Evolutionary conservation across 2,329 filamentous ascomycete genomes (phyloP).

Genomic region (Cladophialophora immunda): DNA sequence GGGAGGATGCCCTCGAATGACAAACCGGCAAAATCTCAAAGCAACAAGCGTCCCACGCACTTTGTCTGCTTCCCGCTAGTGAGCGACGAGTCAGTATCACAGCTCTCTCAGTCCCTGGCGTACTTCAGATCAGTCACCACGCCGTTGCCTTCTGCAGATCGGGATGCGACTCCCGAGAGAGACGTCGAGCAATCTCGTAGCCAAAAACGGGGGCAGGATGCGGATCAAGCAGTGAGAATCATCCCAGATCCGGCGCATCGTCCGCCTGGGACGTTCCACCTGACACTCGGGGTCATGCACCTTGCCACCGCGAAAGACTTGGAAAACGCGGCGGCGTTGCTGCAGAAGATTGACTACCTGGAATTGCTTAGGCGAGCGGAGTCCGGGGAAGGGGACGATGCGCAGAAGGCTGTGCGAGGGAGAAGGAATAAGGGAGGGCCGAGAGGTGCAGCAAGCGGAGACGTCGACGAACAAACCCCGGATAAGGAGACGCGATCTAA

Average conservation of each 20-base stretch:
- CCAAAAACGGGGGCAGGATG: not conserved
- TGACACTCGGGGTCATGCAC: constrained; percentile 88
- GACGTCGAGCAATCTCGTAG: not conserved
- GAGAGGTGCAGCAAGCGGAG: not conserved
- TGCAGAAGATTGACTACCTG: constrained; percentile 57
- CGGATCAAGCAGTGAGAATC: constrained; percentile 41
- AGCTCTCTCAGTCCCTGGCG: constrained; percentile 70
- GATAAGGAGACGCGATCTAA: not conserved
- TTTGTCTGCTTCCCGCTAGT: constrained; percentile 67
- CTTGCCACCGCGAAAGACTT: constrained; percentile 64
- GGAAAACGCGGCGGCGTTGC: constrained; percentile 54
- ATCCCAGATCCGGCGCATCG: constrained; percentile 74
- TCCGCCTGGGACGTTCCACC: constrained; percentile 80
- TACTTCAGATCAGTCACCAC: constrained; percentile 65
- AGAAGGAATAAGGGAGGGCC: not conserved
- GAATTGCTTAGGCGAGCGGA: constrained; percentile 49
- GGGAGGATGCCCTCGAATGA: no score
- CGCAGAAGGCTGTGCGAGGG: not conserved
- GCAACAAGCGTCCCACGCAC: constrained; percentile 49
- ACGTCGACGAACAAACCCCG: not conserved
- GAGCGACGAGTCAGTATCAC: constrained; percentile 66
- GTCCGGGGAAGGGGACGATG: constrained; percentile 14
- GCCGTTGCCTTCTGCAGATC: constrained; percentile 13
- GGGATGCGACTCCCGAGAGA: not conserved
- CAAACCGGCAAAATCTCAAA: not conserved